Evolutionary conservation across 106 monocot species (phyloP).

Genomic region (Narthecium ossifragum): DNA sequence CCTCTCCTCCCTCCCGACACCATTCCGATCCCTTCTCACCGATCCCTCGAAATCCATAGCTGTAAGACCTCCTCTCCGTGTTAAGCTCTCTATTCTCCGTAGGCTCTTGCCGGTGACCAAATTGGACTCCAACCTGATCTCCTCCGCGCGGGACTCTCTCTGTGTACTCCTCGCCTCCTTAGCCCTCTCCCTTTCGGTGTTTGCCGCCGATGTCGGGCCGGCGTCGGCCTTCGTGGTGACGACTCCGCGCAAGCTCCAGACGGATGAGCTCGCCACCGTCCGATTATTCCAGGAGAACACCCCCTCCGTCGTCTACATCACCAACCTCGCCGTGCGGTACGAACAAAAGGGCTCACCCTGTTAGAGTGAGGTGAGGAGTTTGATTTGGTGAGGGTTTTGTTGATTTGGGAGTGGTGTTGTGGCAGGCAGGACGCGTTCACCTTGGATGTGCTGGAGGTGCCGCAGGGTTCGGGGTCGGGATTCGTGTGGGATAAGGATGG

Average conservation of each 20-base stretch:
- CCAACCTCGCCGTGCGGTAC: conserved; percentile 83
- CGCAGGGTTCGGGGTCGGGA: conserved; percentile 89
- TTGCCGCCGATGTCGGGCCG: conserved; percentile 35
- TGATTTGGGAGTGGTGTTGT: not conserved
- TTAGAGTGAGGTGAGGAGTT: not conserved
- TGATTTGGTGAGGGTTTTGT: not conserved
- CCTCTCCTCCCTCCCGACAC: too few relatives aligned
- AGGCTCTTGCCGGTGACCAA: not conserved
- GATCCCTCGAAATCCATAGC: not conserved
- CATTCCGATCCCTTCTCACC: not conserved
- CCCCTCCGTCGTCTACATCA: conserved; percentile 96
- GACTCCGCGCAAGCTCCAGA: conserved; percentile 67
- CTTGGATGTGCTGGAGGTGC: conserved; percentile 93
- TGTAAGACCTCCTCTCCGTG: not conserved
- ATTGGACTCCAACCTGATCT: not conserved
- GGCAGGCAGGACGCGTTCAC: conserved; percentile 92
- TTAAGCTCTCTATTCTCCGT: not conserved
- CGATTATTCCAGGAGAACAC: conserved; percentile 91
- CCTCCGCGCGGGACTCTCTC: conserved; percentile 20
- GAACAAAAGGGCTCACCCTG: not conserved
- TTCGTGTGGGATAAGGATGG: conserved; percentile 94
- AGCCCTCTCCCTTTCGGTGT: conserved; percentile 48
- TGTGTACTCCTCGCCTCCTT: conserved; percentile 47
- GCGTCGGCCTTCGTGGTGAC: conserved; percentile 70
- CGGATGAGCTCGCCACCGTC: conserved; percentile 93